Base-by-base conservation (phyloP, 345 rosid species). In the Brassica rapa region DNA sequence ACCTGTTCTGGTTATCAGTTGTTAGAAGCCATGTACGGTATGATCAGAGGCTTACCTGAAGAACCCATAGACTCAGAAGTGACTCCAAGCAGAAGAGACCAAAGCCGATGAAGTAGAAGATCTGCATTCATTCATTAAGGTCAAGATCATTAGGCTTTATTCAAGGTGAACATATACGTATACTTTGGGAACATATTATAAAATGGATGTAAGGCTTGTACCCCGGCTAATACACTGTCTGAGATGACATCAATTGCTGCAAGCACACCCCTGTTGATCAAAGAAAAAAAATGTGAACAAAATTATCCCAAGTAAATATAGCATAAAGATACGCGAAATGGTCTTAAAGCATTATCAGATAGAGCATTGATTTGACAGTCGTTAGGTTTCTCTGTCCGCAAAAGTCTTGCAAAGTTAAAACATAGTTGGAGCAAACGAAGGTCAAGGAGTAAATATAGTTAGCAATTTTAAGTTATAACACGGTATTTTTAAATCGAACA, bases 51-150 rank as follows among this genome's bases (percentile, higher is more conserved):
- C 82, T 81, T 68, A 93, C 99, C 95, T 96, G 99, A 72, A 96
- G 87, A 80, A 96, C 99, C 98, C 98, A 96, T 72, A 93, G 83
- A 84, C 99, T 96, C 68, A 96, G 84, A 66, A 96, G 86, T 7
- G 93, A 80, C 84, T 96, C 99, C 69, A 93, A 82, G 87, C 95
- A 90, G 78, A 96, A 96, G 73, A 96, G 83, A 71, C 86, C 98
- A n/a, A 93, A 91, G 21, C 99, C 99, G 76, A 96, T 77, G 37
- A 93, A 83, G 87, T 87, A 96, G 85, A 96, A 96, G 64, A 96
- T 88, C 98, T 93, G 96, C 86, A 77, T 2, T n/a, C 25, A 74
- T 49, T 72, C 25, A 66, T 49, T 33, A 70, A 24, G 37, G 56
- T 55, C 71, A 82, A 49, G 39, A 39, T 0, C 46, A 29, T 56